Base-by-base conservation (phyloP, 2,329 filamentous ascomycete species). In the Cladosporium halotolerans region DNA sequence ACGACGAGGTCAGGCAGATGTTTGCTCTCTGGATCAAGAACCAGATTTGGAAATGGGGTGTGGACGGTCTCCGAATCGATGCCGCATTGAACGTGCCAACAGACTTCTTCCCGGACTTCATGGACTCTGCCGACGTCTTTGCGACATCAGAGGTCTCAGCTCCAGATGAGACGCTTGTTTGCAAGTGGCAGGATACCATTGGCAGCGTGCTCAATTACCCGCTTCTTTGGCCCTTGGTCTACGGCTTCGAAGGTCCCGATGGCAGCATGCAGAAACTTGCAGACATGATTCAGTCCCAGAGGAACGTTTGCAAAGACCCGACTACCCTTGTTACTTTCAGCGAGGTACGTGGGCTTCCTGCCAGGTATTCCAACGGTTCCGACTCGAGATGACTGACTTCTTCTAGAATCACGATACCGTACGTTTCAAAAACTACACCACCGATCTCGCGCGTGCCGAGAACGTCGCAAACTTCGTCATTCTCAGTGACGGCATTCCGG, bases 201-300 rank as follows among this genome's bases (percentile, higher is more conserved):
- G 60, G 62, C 52, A 62, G 61, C 44, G 57, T 68, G 9, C 56
- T 69, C 8, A 67, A 69, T 56, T 68, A 64, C 45, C 65, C 66
- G 1, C 28, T 55, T 9, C 73, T 72, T 58, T 72, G 67, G 55
- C 61, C 66, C 4, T 57, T 73, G 16, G 69, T 63, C 11, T 55
- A 59, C 23, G 68, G 70, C n/a, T 71, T 74, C 53, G 55, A 60
- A 16, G 67, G 62, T 8, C 61, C 65, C 0, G 57, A 57, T 13
- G 70, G 70, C 19, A 68, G 57, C 55, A 71, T 76, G 42, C 60
- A 63, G 45, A 61, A 67, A 11, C 66, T 78, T 3, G 67, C 68
- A 40, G 57, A 59, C n/a, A 67, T 61, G 2, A 64, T 69, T 45
- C 57, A 66, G 31, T 59, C 59, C 16, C 62, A 69, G 51, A 68